A percentile compares a stretch with the other conserved stretches of the same genome.
phyloP scores from a whole-genome alignment of 2,329 filamentous ascomycete species.

The Alternaria dauci region DNA sequence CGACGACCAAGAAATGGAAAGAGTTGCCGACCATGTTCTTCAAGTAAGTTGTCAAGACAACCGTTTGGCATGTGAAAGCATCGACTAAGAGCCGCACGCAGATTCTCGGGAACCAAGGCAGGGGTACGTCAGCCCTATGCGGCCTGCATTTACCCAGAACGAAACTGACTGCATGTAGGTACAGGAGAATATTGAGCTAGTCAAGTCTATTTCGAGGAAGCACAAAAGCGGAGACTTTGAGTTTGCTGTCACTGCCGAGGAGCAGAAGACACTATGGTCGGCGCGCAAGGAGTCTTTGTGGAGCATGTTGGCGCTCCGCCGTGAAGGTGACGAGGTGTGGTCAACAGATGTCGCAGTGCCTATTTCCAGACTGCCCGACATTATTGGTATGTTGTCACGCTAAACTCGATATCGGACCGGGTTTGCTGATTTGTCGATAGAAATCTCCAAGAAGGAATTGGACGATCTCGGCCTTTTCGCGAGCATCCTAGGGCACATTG shows the following conservation, averaged over 20 bases:
- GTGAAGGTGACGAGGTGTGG: constrained; percentile 67
- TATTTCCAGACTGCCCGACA: constrained; percentile 67
- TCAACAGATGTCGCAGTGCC: constrained; percentile 69
- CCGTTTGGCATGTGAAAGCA: constrained; percentile 9
- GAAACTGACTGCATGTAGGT: constrained; percentile 59
- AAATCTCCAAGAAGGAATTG: constrained; percentile 88
- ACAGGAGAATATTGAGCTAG: constrained; percentile 75
- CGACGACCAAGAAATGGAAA: constrained; percentile 75
- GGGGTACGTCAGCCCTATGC: constrained; percentile 53
- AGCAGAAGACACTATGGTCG: constrained; percentile 66
- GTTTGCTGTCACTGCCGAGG: constrained; percentile 62
- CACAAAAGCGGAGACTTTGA: constrained; percentile 66
- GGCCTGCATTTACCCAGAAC: constrained; percentile 26
- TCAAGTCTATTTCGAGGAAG: constrained; percentile 70
- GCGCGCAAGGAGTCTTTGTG: constrained; percentile 68
- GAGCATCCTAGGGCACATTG: constrained; percentile 87
- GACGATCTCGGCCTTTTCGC: constrained; percentile 86
- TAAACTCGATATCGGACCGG: not conserved
- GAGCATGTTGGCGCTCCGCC: constrained; percentile 66
- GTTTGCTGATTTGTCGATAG: constrained; percentile 53
- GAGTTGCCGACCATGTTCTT: constrained; percentile 83
- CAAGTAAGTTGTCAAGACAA: constrained; percentile 62
- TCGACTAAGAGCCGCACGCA: constrained; percentile 38
- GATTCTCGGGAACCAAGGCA: constrained; percentile 77
- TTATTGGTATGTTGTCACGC: constrained; percentile 59